Evolutionary conservation across 2,329 filamentous ascomycete species (phyloP), one percentile per base, ranked within the genome.

Genomic region (Aschersonia sp.): DNA sequence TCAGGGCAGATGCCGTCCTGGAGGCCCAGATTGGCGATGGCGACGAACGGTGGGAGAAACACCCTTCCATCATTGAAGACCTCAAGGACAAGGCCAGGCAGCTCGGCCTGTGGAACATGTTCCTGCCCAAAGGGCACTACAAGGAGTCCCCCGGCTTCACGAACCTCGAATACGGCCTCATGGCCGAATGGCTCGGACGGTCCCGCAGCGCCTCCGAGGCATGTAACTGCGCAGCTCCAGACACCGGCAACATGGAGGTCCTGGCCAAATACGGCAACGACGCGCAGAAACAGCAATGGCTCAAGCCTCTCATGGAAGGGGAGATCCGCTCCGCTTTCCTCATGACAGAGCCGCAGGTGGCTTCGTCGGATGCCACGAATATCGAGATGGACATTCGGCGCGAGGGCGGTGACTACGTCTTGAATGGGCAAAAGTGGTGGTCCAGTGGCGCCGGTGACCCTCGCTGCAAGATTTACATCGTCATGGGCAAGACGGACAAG

Each of bases 401-500:
- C 49, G 87, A 95, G 54, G 90, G 89, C 9, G 79, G 92, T 59
- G 79, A 92, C 57, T 95, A 92, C 61, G 80, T 97, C 14, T 74
- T 98, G 47, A 95, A 97, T 61, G 92, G 92, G 49, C 58, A 90
- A 79, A 98, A 98, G 87, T 98, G 92, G 92, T 98, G 92, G 92
- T 94, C 87, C 31, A 94, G 87, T 53, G 92, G 92, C 54, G 88
- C 89, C 14, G 92, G 92, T 49, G 92, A 98, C 68, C 84, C 84
- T 49, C 79, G 90, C 57, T 98, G 92, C 74, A 76, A 84, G 65
- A 73, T 98, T 63, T 97, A 95, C 70, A 82, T 98, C 52, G 88
- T 95, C 57, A 95, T 98, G 85, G 92, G 87, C 67, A 95, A 97
- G 74, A 84, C 79, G 10, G 85, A 94, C 60, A 73, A 84, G 45